phyloP scores from a whole-genome alignment of 139 green algal species.

The Tetradesmus lagerheimii region DNA sequence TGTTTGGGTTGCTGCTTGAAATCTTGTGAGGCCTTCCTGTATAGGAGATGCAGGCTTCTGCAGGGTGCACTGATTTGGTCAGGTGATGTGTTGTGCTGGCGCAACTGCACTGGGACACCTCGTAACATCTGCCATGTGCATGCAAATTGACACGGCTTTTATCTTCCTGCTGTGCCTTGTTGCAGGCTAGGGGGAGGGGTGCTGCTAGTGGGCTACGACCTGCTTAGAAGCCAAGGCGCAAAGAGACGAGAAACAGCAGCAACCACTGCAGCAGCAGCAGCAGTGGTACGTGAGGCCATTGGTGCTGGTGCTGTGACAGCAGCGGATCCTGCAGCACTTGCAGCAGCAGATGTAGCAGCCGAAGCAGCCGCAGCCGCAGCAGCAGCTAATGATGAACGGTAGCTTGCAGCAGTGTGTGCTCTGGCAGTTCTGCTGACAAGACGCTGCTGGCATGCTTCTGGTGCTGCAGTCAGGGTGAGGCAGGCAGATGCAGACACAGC shows the following conservation, averaged over 20 bases:
- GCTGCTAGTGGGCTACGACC: slow-evolving; percentile 63
- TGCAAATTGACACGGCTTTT: not conserved
- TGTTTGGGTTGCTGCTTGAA: too few relatives aligned
- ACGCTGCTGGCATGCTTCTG: too few relatives aligned
- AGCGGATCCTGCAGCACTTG: not conserved
- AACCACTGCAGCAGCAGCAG: not conserved
- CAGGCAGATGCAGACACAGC: too few relatives aligned
- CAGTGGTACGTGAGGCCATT: not conserved
- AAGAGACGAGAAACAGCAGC: not conserved
- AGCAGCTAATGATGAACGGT: too few relatives aligned
- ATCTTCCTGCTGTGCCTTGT: not conserved
- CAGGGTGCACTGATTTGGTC: not conserved
- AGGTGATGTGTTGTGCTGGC: not conserved
- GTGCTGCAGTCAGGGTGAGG: too few relatives aligned
- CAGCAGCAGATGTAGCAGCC: not conserved
- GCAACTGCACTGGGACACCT: too few relatives aligned
- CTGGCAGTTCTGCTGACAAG: too few relatives aligned
- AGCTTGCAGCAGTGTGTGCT: too few relatives aligned
- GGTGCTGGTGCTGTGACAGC: not conserved
- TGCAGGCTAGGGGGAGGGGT: slow-evolving; percentile 51
- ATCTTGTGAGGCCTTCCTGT: too few relatives aligned
- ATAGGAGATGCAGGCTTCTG: not conserved
- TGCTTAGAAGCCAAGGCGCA: slow-evolving; percentile 37
- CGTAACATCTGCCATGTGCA: too few relatives aligned
- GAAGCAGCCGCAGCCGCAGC: too few relatives aligned